Percentiles rank a stretch among this genome's conserved stretches.
Evolutionary conservation across 306 rosid genomes (phyloP).

Genomic region (Quercus variabilis): DNA sequence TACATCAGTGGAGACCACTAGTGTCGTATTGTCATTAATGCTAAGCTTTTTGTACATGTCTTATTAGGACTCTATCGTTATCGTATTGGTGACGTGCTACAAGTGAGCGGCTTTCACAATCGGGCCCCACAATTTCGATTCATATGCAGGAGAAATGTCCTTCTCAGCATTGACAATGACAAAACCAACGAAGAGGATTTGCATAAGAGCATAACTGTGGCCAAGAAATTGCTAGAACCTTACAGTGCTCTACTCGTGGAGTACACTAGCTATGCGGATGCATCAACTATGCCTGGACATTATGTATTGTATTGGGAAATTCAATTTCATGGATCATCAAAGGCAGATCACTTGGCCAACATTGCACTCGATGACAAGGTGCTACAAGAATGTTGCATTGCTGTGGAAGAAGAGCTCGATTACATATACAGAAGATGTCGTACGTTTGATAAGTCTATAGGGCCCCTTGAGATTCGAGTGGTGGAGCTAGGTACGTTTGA

Average conservation of each 20-base stretch:
- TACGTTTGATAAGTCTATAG: constrained; percentile 56
- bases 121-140: constrained; percentile 76
- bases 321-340: constrained; percentile 31
- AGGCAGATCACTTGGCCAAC: neutral
- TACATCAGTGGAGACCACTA: neutral
- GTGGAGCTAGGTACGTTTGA: constrained; percentile 83
- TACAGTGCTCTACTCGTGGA: constrained; percentile 61
- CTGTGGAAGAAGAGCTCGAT: constrained; percentile 76
- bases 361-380: constrained; percentile 28
- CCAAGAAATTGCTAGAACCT: constrained; percentile 67
- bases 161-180: constrained; percentile 80
- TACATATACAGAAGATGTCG: constrained; percentile 71
- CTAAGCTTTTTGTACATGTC: neutral
- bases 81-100: constrained; percentile 83
- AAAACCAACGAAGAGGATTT: constrained; percentile 81
- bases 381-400: constrained; percentile 74
- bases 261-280: constrained; percentile 77
- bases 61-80: constrained; percentile 63
- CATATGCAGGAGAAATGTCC: constrained; percentile 83
- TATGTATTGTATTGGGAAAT: constrained; percentile 88
- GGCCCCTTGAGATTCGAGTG: constrained; percentile 81
- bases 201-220: constrained; percentile 57
- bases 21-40: neutral
- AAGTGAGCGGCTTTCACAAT: constrained; percentile 74
- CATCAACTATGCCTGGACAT: constrained; percentile 72